Base-by-base conservation (phyloP, 129 eudicot genomes). In the Calendula officinalis region DNA sequence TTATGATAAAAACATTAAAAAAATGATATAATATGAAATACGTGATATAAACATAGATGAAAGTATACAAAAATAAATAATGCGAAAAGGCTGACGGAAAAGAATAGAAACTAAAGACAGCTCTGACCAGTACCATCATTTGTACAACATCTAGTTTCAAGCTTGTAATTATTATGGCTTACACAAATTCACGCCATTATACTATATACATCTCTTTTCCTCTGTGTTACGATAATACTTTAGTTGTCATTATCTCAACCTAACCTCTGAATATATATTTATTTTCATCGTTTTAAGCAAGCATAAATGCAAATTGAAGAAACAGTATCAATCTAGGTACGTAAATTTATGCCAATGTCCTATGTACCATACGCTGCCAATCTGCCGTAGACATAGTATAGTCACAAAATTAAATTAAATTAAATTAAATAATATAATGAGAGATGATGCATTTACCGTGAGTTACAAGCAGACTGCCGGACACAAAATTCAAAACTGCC, bases 31-130 rank as follows among this genome's bases (percentile, higher is more conserved):
- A n/a, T n/a, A n/a, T n/a, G n/a, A n/a, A n/a, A n/a, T n/a, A n/a
- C n/a, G n/a, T n/a, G n/a, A n/a, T n/a, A 22, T 22, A 22, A 11
- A 41, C 10, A 41, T 41, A 4, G 45, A 3, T 41, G 5, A 8
- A 41, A 41, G 10, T 4, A 35, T 17, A 17, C 5, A 5, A 7
- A 37, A 22, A 22, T 22, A 8, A 43, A n/a, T 38, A 37, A 46
- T 10, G 67, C 38, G 41, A 27, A 49, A 60, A 64, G 32, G 37
- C 7, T 59, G 44, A 60, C 5, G 54, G 14, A 49, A 52, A 56
- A n/a, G 65, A 60, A 60, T 70, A 70, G 66, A 70, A 22, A 70
- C 56, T 37, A 16, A 15, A 58, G 53, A 51, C 22, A 32, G 60
- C 6, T 61, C 68, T 60, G 61, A 60, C 2, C 43, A 12, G 53